Percentiles rank a stretch among this genome's conserved stretches.
These are phyloP conservation scores for Arthrinium phaeospermum DNA, from an alignment of 2,329 filamentous ascomycete genomes.

Conservation along the genomic window DNA sequence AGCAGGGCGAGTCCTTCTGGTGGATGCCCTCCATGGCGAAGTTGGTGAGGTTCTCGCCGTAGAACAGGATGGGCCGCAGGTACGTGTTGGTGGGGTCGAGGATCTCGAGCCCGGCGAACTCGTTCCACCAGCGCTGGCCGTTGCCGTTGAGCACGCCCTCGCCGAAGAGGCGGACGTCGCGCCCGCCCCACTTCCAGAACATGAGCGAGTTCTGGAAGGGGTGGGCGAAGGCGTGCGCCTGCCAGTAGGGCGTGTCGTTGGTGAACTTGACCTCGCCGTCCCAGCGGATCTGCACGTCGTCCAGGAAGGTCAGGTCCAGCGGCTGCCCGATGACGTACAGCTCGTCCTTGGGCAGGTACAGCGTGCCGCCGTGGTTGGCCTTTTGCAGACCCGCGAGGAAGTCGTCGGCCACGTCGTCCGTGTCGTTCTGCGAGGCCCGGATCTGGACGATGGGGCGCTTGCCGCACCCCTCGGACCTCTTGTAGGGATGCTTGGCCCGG, in stretches of 20 bases:
- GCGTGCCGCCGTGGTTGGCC: conserved; percentile 64
- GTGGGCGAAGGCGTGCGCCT: conserved; percentile 46
- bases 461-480: conserved; percentile 27
- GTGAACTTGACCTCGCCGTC: conserved; percentile 61
- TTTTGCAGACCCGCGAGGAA: conserved; percentile 59
- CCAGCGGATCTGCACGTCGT: conserved; percentile 62
- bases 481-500: conserved; percentile 45
- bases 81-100: conserved; percentile 60
- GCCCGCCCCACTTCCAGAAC: conserved; percentile 69
- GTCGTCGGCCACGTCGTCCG: conserved; percentile 61
- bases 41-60: conserved; percentile 65
- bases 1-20: conserved; percentile 66
- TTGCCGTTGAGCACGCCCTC: conserved; percentile 62
- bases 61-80: conserved; percentile 64
- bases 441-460: conserved; percentile 50
- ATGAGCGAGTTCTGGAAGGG: conserved; percentile 59
- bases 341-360: conserved; percentile 58
- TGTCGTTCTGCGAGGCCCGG: conserved; percentile 56
- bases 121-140: conserved; percentile 51
- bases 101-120: conserved; percentile 49
- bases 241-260: conserved; percentile 51
- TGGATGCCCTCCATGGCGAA: conserved; percentile 62
- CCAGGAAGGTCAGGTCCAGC: conserved; percentile 62
- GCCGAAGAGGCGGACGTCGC: conserved; percentile 65
- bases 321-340: conserved; percentile 65